Percentiles rank a stretch among this genome's conserved stretches.
These are phyloP conservation scores for Avena eriantha DNA, from an alignment of 176 grass and related monocot genomes.

Conservation along the genomic window DNA sequence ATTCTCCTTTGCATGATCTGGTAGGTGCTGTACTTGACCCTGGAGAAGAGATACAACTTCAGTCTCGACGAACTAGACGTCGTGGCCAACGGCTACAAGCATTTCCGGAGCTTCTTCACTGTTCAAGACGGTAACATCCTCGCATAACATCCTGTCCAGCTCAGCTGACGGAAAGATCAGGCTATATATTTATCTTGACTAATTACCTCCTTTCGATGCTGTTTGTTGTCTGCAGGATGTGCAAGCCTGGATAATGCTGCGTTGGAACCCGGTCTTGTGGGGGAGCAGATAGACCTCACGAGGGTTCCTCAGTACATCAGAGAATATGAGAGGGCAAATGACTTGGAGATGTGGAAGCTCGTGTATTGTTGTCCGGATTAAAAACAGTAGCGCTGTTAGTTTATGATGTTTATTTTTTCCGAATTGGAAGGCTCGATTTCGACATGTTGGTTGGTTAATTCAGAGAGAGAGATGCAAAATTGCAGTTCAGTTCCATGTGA, in stretches of 20 bases:
- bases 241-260: background rate
- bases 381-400: background rate
- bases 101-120: constrained; percentile 68
- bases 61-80: constrained; percentile 76
- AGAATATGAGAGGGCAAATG: constrained; percentile 77
- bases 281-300: constrained; percentile 57
- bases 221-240: constrained; percentile 36
- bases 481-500: too few species aligned
- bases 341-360: constrained; percentile 77
- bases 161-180: background rate
- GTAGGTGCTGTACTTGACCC: constrained; percentile 81
- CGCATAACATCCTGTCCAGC: background rate
- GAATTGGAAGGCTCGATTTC: background rate
- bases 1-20: constrained; percentile 23
- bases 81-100: constrained; percentile 80
- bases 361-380: constrained; percentile 14
- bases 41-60: constrained; percentile 97
- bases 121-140: constrained; percentile 46
- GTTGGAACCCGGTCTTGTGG: constrained; percentile 42
- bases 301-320: constrained; percentile 74
- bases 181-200: background rate
- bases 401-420: background rate
- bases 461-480: too few species aligned
- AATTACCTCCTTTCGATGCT: background rate
- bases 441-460: too few species aligned